Conservation (phyloP, 805 yeast species). For the Saccharomycopsis malanga region DNA sequence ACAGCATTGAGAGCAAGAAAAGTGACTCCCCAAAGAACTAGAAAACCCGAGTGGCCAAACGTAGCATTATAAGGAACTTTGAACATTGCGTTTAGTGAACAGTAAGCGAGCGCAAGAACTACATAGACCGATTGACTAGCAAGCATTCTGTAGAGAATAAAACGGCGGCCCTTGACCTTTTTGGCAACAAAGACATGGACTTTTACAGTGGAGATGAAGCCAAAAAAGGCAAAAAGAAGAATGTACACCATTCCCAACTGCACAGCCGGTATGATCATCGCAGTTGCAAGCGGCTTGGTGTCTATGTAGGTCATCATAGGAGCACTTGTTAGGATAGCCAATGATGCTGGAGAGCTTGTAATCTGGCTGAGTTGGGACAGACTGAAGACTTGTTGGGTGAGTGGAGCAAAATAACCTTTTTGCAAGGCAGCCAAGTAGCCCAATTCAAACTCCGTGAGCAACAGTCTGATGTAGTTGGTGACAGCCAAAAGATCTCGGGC, state of each 20-base stretch:
- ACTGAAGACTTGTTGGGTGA: constrained; percentile 27
- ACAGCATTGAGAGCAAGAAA: constrained; percentile 68
- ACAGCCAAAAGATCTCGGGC: constrained; percentile 55
- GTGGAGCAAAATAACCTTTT: constrained; percentile 23
- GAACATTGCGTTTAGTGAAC: constrained; percentile 59
- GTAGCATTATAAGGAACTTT: constrained; percentile 52
- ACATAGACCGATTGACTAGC: constrained; percentile 48
- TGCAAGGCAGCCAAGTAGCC: constrained; percentile 26
- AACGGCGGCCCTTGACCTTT: constrained; percentile 37
- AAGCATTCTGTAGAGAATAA: constrained; percentile 45
- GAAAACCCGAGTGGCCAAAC: constrained; percentile 64
- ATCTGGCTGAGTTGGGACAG: not conserved
- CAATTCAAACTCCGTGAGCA: constrained; percentile 33
- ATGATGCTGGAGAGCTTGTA: not conserved
- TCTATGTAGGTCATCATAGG: constrained; percentile 36
- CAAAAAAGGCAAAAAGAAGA: constrained; percentile 67
- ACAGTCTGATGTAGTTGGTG: constrained; percentile 38
- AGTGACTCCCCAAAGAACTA: constrained; percentile 65
- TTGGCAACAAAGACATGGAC: constrained; percentile 45
- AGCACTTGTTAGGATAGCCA: constrained; percentile 26
- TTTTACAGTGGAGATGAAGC: constrained; percentile 49
- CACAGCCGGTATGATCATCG: constrained; percentile 54
- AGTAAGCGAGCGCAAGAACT: constrained; percentile 49
- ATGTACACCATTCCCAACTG: constrained; percentile 73
- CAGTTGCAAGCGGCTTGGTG: constrained; percentile 42